Evolutionary conservation across 2,329 filamentous ascomycete genomes (phyloP).

Genomic region (Teratosphaeriaceae sp.): DNA sequence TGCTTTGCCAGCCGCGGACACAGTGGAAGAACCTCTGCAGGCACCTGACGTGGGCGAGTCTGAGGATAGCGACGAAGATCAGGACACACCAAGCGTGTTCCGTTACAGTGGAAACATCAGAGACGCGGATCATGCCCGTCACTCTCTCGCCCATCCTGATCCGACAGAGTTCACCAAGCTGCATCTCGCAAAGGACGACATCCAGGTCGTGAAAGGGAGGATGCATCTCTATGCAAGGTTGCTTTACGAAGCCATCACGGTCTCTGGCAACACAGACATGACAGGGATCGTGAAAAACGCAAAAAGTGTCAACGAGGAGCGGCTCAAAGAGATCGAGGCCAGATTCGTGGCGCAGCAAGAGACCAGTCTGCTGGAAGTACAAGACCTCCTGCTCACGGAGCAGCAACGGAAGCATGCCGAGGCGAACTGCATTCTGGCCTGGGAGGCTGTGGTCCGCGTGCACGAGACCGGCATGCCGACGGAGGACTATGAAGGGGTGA

Average conservation of each 20-base stretch:
- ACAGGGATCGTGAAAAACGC: not conserved
- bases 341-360: conserved; percentile 4
- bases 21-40: no score
- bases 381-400: not conserved
- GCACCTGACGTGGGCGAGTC: no score
- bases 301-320: not conserved
- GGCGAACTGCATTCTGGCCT: conserved; percentile 5
- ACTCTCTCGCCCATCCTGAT: conserved; percentile 2
- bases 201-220: not conserved
- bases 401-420: not conserved
- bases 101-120: conserved; percentile 4
- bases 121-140: conserved; percentile 1
- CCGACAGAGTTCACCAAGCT: not conserved
- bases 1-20: no score
- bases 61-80: no score
- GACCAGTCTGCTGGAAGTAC: not conserved
- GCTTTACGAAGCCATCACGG: not conserved
- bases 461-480: conserved; percentile 4
- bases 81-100: no score
- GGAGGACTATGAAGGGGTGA: not conserved
- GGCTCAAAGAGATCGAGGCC: not conserved
- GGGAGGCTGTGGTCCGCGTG: conserved; percentile 4
- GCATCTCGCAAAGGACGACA: conserved; percentile 1
- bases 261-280: not conserved
- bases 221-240: conserved; percentile 4